Evolutionary conservation across 176 grass and related monocot species (phyloP).

Genomic region (Phyllostachys edulis): DNA sequence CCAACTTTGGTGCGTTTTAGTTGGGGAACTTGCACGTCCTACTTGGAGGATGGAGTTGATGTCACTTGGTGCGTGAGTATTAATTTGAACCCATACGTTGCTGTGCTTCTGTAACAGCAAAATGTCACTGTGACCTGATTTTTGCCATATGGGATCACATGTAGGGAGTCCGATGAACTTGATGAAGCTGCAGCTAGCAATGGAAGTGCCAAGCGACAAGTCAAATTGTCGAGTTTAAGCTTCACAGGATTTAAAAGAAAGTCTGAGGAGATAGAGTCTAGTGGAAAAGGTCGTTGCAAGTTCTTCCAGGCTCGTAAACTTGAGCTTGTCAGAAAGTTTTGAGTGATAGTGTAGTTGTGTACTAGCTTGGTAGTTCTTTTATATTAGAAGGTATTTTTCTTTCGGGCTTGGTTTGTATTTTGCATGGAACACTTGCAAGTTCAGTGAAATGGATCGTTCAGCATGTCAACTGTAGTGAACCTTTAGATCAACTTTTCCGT

Average conservation of each 20-base stretch:
- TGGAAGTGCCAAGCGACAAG: conserved; percentile 57
- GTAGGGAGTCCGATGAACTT: conserved; percentile 82
- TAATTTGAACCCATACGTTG: neutral
- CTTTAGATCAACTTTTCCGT: neutral
- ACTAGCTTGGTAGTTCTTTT: neutral
- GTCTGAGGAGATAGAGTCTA: conserved; percentile 78
- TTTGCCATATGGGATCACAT: conserved; percentile 1
- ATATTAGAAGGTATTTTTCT: neutral
- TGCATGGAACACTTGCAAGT: neutral
- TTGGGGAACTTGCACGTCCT: conserved; percentile 86
- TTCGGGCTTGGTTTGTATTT: neutral
- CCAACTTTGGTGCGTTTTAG: conserved; percentile 92
- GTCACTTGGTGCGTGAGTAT: conserved; percentile 78
- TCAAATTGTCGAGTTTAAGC: conserved; percentile 74
- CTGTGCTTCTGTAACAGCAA: neutral
- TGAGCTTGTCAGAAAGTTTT: conserved; percentile 69
- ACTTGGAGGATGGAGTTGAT: conserved; percentile 63
- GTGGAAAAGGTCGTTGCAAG: conserved; percentile 84
- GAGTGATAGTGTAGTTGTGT: conserved; percentile 6
- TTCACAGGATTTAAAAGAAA: conserved; percentile 81
- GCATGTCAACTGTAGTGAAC: neutral
- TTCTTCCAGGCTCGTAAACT: conserved; percentile 89
- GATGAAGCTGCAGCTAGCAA: conserved; percentile 54
- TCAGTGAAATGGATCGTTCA: neutral
- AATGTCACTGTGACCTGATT: neutral